These are phyloP conservation scores for Jackrogersella minutella DNA, from an alignment of 495 filamentous ascomycete species.

Conservation along the genomic window DNA sequence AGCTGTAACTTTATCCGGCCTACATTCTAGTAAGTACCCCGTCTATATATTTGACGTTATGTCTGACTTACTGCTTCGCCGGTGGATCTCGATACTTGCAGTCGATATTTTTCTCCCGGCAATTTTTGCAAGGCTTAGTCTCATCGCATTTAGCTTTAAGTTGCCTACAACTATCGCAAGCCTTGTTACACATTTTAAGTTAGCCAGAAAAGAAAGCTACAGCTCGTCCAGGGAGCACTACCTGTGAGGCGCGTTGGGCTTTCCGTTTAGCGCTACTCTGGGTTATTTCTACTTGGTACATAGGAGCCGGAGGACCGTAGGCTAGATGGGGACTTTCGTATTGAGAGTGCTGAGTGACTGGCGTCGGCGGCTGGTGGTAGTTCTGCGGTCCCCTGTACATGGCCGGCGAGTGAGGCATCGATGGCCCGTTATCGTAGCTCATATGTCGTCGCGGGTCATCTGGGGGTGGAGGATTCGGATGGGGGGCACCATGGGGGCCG, in stretches of 20 bases:
- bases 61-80: slow-evolving; percentile 67
- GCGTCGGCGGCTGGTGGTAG: slow-evolving; percentile 55
- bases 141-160: slow-evolving; percentile 80
- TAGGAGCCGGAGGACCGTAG: slow-evolving; percentile 44
- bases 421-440: slow-evolving; percentile 54
- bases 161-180: slow-evolving; percentile 71
- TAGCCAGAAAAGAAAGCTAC: slow-evolving; percentile 34
- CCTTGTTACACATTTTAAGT: slow-evolving; percentile 52
- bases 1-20: slow-evolving; percentile 61
- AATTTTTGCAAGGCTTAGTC: slow-evolving; percentile 65
- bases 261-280: slow-evolving; percentile 57
- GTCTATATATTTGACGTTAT: neutral
- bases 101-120: slow-evolving; percentile 63
- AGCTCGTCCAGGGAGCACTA: slow-evolving; percentile 32
- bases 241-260: slow-evolving; percentile 61
- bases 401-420: slow-evolving; percentile 50
- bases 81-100: slow-evolving; percentile 73
- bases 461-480: slow-evolving; percentile 39
- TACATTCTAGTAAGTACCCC: slow-evolving; percentile 43
- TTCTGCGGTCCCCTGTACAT: slow-evolving; percentile 51
- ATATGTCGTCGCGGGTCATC: slow-evolving; percentile 57
- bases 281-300: slow-evolving; percentile 58
- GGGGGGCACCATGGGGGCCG: slow-evolving; percentile 47
- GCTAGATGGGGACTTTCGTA: slow-evolving; percentile 53
- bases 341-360: slow-evolving; percentile 50